These are phyloP conservation scores for Senecio squalidus DNA, from an alignment of 140 eudicot species.

Conservation along the genomic window DNA sequence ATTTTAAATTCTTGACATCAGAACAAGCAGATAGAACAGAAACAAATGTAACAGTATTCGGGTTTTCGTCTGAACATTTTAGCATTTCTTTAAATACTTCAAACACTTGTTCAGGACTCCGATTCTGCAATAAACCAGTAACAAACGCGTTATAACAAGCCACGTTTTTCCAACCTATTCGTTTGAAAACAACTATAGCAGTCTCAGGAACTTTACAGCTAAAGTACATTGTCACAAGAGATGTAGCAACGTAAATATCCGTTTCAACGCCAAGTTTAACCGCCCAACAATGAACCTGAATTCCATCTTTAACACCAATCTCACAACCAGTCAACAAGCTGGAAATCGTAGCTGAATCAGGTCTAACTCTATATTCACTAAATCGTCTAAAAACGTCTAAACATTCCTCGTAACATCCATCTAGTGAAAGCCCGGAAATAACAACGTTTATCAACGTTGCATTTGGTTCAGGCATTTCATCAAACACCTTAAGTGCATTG, in stretches of 20 bases:
- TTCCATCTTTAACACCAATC: conserved; percentile 28
- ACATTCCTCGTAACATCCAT: conserved; percentile 36
- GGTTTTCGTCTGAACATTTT: conserved; percentile 12
- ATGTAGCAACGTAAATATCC: conserved; percentile 61
- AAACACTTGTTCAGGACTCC: conserved; percentile 23
- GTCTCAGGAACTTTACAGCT: conserved; percentile 25
- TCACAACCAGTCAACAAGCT: conserved; percentile 54
- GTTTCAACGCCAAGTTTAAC: conserved; percentile 62
- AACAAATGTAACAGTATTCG: conserved; percentile 51
- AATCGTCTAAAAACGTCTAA: conserved; percentile 40
- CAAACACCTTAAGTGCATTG: conserved; percentile 59
- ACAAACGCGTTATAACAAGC: conserved; percentile 71
- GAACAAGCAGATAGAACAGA: conserved; percentile 64
- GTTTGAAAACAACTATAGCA: conserved; percentile 41
- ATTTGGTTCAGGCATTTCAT: conserved; percentile 60
- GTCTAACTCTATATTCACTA: conserved; percentile 23
- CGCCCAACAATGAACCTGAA: conserved; percentile 69
- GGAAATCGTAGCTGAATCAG: conserved; percentile 65
- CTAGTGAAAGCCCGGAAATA: conserved; percentile 50
- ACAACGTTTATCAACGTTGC: conserved; percentile 30
- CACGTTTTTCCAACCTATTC: conserved; percentile 23
- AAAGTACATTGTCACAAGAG: conserved; percentile 63
- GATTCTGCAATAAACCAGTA: conserved; percentile 65
- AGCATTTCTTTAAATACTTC: conserved; percentile 53
- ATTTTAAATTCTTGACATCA: conserved; percentile 25